These are phyloP conservation scores for Fusarium liriodendri DNA, from an alignment of 2,329 filamentous ascomycete genomes.

Conservation along the genomic window DNA sequence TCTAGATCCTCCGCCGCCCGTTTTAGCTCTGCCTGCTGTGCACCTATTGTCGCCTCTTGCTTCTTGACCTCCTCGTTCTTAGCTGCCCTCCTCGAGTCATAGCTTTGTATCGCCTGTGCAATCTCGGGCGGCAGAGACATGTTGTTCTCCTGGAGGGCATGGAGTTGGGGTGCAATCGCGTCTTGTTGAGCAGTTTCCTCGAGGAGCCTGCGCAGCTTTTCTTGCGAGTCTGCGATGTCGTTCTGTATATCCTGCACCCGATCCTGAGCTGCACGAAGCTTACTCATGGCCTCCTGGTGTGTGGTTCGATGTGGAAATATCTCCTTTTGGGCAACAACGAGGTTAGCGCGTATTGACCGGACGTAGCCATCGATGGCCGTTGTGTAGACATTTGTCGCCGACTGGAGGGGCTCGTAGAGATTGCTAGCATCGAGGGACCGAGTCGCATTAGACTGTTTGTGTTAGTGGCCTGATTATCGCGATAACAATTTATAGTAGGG, in stretches of 20 bases:
- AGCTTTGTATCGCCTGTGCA: conserved; percentile 42
- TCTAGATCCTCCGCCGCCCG: conserved; percentile 31
- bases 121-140: conserved; percentile 43
- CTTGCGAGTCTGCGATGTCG: conserved; percentile 33
- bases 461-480: neutral
- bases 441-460: conserved; percentile 26
- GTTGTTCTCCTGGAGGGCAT: conserved; percentile 43
- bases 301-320: conserved; percentile 43
- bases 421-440: conserved; percentile 36
- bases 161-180: conserved; percentile 40
- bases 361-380: conserved; percentile 40
- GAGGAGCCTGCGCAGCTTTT: conserved; percentile 31
- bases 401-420: conserved; percentile 38
- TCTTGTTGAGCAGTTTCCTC: conserved; percentile 42
- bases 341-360: conserved; percentile 37
- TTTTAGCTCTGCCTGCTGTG: conserved; percentile 34
- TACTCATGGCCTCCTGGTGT: conserved; percentile 40
- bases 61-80: conserved; percentile 43
- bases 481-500: neutral
- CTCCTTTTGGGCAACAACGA: conserved; percentile 40
- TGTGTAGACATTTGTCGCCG: conserved; percentile 33
- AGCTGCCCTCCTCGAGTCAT: conserved; percentile 39
- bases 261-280: conserved; percentile 35
- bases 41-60: conserved; percentile 36
- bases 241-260: conserved; percentile 35